These are phyloP conservation scores for Penicillium sp. DNA, from an alignment of 2,329 filamentous ascomycete species.

Conservation along the genomic window DNA sequence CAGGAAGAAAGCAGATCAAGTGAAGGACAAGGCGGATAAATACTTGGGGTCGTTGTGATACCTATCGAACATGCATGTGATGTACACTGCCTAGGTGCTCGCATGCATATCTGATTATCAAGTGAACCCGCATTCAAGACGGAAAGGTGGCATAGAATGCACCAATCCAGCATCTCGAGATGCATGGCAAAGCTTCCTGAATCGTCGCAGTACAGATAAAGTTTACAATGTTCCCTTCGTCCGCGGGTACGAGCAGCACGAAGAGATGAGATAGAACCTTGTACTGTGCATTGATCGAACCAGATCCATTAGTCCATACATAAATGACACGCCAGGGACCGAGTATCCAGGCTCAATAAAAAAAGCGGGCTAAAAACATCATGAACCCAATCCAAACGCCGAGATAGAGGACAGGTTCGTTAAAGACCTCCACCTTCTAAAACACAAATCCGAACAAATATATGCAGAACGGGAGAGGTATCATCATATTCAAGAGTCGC, in stretches of 20 bases:
- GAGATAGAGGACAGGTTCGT: constrained; percentile 30
- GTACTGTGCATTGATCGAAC: constrained; percentile 17
- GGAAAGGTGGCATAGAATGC: too few species aligned
- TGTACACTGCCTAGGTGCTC: not conserved
- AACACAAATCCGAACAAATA: constrained; percentile 10
- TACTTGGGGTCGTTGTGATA: constrained; percentile 20
- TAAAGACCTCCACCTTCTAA: constrained; percentile 20
- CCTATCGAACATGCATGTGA: too few species aligned
- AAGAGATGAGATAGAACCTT: not conserved
- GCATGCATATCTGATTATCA: not conserved
- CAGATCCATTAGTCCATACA: constrained; percentile 14
- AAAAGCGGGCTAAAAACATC: constrained; percentile 1
- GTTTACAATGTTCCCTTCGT: constrained; percentile 6
- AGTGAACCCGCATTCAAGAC: too few species aligned
- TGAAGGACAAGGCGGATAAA: constrained; percentile 15
- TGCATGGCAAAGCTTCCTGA: constrained; percentile 3
- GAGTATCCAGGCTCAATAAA: not conserved
- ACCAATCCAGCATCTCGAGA: constrained; percentile 7
- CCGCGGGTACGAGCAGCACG: not conserved
- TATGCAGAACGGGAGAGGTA: constrained; percentile 23
- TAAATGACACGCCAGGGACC: constrained; percentile 19
- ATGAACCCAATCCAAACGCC: constrained; percentile 23
- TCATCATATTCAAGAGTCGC: constrained; percentile 30
- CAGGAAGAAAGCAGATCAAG: constrained; percentile 17
- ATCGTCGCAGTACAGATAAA: constrained; percentile 12